phyloP scores from a whole-genome alignment of 1,284 basidiomycete genomes.

The Pisolithus thermaeus region DNA sequence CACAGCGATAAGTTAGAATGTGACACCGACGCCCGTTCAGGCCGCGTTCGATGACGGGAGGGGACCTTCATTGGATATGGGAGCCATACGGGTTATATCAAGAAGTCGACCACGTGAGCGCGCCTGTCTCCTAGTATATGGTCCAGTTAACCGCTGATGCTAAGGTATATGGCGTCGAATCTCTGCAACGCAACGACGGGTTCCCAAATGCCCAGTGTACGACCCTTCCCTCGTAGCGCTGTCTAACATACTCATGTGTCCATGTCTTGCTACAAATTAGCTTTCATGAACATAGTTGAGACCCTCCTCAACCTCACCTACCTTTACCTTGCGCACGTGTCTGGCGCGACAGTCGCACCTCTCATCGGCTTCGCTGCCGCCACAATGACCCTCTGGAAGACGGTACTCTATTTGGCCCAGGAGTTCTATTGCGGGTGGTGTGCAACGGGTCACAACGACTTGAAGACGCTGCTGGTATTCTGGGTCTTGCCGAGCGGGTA shows the following conservation, averaged over 20 bases:
- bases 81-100: slow-evolving; percentile 75
- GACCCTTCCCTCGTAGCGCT: slow-evolving; percentile 12
- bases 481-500: slow-evolving; percentile 81
- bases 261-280: slow-evolving; percentile 32
- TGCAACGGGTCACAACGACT: slow-evolving; percentile 69
- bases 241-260: not conserved
- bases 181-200: slow-evolving; percentile 61
- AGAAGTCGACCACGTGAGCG: slow-evolving; percentile 57
- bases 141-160: slow-evolving; percentile 26
- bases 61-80: slow-evolving; percentile 88
- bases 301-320: slow-evolving; percentile 71
- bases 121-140: not conserved
- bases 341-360: slow-evolving; percentile 55
- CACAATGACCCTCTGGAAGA: slow-evolving; percentile 80
- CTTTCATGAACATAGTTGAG: slow-evolving; percentile 78
- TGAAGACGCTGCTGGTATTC: slow-evolving; percentile 47
- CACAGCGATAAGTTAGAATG: not conserved
- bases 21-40: slow-evolving; percentile 22
- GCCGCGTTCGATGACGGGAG: slow-evolving; percentile 65
- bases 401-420: slow-evolving; percentile 74
- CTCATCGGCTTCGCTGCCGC: slow-evolving; percentile 71
- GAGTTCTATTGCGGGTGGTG: slow-evolving; percentile 73
- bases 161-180: slow-evolving; percentile 68
- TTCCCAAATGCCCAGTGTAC: slow-evolving; percentile 86
- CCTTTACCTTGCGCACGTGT: slow-evolving; percentile 66